Evolutionary conservation across 345 rosid genomes (phyloP), one percentile per base, ranked within the genome.

Genomic region (Jatropha curcas): DNA sequence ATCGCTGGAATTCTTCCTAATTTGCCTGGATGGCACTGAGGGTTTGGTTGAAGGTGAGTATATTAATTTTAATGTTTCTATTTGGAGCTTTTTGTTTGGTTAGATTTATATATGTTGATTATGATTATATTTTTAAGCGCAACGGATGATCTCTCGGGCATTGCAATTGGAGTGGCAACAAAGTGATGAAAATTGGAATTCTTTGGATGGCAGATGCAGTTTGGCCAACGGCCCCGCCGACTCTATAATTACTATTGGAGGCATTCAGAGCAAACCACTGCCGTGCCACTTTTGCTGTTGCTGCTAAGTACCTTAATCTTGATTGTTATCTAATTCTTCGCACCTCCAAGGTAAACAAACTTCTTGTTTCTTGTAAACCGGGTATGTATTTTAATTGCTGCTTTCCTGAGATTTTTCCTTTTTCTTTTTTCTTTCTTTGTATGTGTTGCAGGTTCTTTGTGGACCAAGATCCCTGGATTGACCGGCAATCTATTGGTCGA

Each of bases 91-190:
- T n/a, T n/a, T n/a, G n/a, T n/a, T n/a, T n/a, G n/a, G n/a, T n/a
- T n/a, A n/a, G n/a, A n/a, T n/a, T n/a, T n/a, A n/a, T n/a, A n/a
- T n/a, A n/a, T n/a, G n/a, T n/a, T n/a, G n/a, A n/a, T n/a, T n/a
- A n/a, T n/a, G n/a, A 37, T 45, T 20, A 45, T 56, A 55, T 8
- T 70, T 62, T n/a, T n/a, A n/a, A 92, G 97, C 87, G 96, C 1
- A n/a, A n/a, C n/a, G n/a, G 98, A 93, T 76, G 98, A 93, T 62
- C 83, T 89, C 17, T 83, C 98, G 0, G 98, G 98, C 28, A 88
- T n/a, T 93, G 98, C 92, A 93, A 77, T 27, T 93, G n/a, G 88
- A 93, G 98, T 48, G 98, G 98, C 3, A 93, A 93, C 84, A 93
- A 91, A 79, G 97, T 91, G 13, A 79, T n/a, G 96, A 58, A 94